These are phyloP conservation scores for Zygosaccharomyces pseudorouxii DNA, from an alignment of 805 yeast species.

Conservation along the genomic window DNA sequence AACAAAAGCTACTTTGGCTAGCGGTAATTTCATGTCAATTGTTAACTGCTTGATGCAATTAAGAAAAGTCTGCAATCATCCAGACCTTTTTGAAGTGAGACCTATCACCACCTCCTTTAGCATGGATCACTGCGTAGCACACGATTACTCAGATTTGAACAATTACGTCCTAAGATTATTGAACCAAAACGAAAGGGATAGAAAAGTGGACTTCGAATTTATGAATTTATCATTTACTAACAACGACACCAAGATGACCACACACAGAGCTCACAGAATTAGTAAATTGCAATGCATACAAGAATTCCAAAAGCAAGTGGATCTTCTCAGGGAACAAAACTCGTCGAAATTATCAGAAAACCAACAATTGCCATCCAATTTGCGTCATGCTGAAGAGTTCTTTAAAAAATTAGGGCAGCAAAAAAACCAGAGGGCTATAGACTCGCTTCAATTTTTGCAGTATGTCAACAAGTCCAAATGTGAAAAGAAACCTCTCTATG, in stretches of 20 bases:
- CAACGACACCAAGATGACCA: conserved; percentile 40
- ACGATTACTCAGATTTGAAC: conserved; percentile 43
- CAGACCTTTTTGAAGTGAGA: conserved; percentile 91
- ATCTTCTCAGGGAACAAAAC: conserved; percentile 36
- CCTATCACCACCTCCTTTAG: conserved; percentile 91
- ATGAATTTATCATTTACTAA: conserved; percentile 56
- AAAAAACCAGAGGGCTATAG: conserved; percentile 49
- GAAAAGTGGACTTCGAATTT: conserved; percentile 45
- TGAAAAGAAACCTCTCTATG: conserved; percentile 60
- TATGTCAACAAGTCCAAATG: conserved; percentile 68
- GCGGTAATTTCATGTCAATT: conserved; percentile 91
- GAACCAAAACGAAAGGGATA: conserved; percentile 2
- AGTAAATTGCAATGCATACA: conserved; percentile 44
- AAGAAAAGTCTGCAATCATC: conserved; percentile 96
- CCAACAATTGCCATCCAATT: conserved; percentile 21
- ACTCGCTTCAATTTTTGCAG: conserved; percentile 48
- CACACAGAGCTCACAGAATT: conserved; percentile 45
- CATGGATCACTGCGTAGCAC: conserved; percentile 57
- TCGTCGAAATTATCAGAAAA: conserved; percentile 6
- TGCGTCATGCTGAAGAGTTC: conserved; percentile 49
- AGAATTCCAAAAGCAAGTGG: conserved; percentile 42
- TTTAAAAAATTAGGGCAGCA: conserved; percentile 52
- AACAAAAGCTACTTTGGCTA: conserved; percentile 86
- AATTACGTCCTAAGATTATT: conserved; percentile 35
- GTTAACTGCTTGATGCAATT: conserved; percentile 97